Base-by-base conservation (phyloP, 768 basidiomycete genomes). In the Suillus decipiens region DNA sequence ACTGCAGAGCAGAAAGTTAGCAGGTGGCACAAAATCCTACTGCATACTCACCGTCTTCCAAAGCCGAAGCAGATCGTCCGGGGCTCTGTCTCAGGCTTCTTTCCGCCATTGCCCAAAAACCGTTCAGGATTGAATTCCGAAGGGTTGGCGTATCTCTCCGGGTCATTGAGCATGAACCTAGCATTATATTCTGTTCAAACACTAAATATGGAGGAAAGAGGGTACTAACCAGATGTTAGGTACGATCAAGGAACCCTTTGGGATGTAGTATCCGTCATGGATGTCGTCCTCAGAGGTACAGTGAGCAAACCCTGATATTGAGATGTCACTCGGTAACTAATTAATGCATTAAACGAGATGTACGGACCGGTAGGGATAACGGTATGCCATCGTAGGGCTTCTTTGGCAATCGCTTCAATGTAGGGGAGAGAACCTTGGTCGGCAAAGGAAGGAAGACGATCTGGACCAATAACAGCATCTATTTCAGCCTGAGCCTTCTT, bases 401-500 rank as follows among this genome's bases (percentile, higher is more conserved):
- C 88, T 66, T 85, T 86, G 1, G 77, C 73, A 17, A 89, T 77
- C 2, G 87, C 88, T 64, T 87, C 82, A 59, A 85, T 67, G 67
- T 86, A 89, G 4, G 88, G 88, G 24, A 89, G 76, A 19, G 80
- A 71, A 31, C 80, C 76, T 24, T 86, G 84, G 73, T 89, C 88
- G 61, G 77, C 73, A 71, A 85, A 84, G 17, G 80, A 82, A 63
- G 88, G 88, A 34, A 89, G 81, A 63, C 87, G 80, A 67, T 86
- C 84, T 64, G 72, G 75, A 62, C 88, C 87, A 65, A 88, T 69
- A 11, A 88, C 79, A 43, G 78, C 70, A 70, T 89, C 87, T 64
- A 89, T 82, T 73, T 89, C 88, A 60, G 76, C 77, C 65, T 87
- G 87, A 14, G 87, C 88, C 71, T 82, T 88, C 71, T 78, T 82